These are phyloP conservation scores for Leccinum griseonigrum DNA, from an alignment of 1,284 basidiomycete species.

Conservation along the genomic window DNA sequence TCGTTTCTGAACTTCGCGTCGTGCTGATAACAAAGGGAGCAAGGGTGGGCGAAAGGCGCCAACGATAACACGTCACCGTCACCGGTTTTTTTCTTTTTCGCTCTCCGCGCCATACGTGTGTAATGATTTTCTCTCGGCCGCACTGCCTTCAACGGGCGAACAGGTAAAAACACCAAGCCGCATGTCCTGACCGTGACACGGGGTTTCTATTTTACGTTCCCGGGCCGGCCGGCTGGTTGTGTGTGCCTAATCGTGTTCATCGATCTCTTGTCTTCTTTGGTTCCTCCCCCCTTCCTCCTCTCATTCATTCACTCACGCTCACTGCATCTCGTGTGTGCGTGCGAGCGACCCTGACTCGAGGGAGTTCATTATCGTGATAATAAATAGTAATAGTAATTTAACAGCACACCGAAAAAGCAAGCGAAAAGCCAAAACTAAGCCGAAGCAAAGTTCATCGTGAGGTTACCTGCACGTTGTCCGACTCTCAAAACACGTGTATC, in stretches of 20 bases:
- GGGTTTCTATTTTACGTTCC: conserved; percentile 8
- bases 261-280: not conserved
- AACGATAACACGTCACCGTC: conserved; percentile 13
- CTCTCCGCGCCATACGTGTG: conserved; percentile 4
- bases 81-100: not conserved
- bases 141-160: conserved; percentile 14
- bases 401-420: not conserved
- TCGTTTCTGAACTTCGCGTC: not conserved
- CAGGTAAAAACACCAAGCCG: not conserved
- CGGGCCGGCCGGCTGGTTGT: not conserved
- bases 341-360: not conserved
- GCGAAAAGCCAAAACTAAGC: not conserved
- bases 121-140: conserved; percentile 23
- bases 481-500: conserved; percentile 3
- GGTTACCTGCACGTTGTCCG: conserved; percentile 17
- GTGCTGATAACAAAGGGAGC: not conserved
- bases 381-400: not conserved
- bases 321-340: not conserved
- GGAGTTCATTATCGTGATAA: not conserved
- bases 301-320: not conserved
- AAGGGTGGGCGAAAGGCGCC: not conserved
- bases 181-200: conserved; percentile 19
- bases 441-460: conserved; percentile 9
- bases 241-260: not conserved
- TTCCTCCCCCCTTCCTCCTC: not conserved